Evolutionary conservation across 495 filamentous ascomycete genomes (phyloP).

Genomic region (Platismatia glauca): DNA sequence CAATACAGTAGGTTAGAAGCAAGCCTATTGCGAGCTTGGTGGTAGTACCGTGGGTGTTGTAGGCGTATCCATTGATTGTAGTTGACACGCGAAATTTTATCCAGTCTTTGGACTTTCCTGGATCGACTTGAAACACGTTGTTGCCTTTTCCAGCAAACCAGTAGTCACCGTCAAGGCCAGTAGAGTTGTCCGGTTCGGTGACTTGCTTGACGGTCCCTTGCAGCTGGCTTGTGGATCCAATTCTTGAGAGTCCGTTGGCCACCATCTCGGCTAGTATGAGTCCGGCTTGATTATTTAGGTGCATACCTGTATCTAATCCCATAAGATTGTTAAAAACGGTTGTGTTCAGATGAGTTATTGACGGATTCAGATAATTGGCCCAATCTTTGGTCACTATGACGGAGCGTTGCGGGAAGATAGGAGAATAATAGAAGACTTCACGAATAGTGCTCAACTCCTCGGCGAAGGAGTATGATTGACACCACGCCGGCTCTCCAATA

Average conservation of each 20-base stretch:
- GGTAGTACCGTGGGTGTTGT: background rate
- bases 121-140: background rate
- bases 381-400: slow-evolving; percentile 13
- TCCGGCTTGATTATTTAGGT: slow-evolving; percentile 1
- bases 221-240: background rate
- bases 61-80: background rate
- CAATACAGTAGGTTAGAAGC: background rate
- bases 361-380: slow-evolving; percentile 19
- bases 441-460: background rate
- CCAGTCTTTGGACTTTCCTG: background rate
- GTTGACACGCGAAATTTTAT: background rate
- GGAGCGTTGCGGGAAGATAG: background rate
- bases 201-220: background rate
- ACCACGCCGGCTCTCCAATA: no score
- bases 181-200: background rate
- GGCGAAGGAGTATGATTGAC: background rate
- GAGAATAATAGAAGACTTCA: background rate
- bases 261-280: background rate
- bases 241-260: background rate
- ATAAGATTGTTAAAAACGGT: slow-evolving; percentile 15
- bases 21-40: background rate
- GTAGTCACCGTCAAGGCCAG: background rate
- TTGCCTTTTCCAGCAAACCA: background rate
- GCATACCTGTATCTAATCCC: background rate
- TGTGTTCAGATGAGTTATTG: slow-evolving; percentile 7